Conservation (phyloP, 1,284 basidiomycete species). For the Pseudozyma tsukubaensis region DNA sequence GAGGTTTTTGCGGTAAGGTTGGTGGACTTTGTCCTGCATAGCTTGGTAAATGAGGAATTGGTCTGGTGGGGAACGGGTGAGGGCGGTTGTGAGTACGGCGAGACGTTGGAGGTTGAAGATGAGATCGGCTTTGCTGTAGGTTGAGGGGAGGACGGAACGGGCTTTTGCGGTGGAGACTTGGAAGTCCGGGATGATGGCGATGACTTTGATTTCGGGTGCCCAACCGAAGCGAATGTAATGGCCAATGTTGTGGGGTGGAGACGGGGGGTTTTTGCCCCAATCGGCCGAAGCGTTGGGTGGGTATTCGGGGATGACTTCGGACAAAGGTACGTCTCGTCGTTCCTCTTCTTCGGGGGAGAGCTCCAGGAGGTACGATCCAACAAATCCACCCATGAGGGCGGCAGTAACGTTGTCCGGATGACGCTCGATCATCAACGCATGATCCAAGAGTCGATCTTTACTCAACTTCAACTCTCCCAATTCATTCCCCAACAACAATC, state of each 20-base stretch:
- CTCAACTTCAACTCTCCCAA: conserved; percentile 81
- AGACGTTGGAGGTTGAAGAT: conserved; percentile 96
- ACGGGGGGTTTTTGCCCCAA: conserved; percentile 89
- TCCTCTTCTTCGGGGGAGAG: conserved; percentile 73
- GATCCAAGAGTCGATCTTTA: conserved; percentile 84
- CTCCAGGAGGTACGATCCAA: conserved; percentile 95
- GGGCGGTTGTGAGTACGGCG: conserved; percentile 95
- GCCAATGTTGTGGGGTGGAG: conserved; percentile 89
- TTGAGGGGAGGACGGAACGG: conserved; percentile 83
- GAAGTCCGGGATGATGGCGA: conserved; percentile 95
- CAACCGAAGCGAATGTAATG: conserved; percentile 94
- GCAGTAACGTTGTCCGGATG: conserved; percentile 99
- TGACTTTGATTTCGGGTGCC: conserved; percentile 86
- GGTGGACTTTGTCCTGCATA: conserved; percentile 98
- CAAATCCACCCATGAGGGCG: conserved; percentile 94
- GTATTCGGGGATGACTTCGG: conserved; percentile 96
- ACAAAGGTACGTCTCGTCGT: conserved; percentile 87
- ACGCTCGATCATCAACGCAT: conserved; percentile 98
- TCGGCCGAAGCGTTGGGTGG: conserved; percentile 88
- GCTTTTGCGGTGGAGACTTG: conserved; percentile 97
- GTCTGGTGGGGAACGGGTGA: conserved; percentile 89
- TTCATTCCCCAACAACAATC: conserved; percentile 87
- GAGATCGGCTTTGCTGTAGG: conserved; percentile 89
- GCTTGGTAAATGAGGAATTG: conserved; percentile 96
- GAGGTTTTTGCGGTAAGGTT: conserved; percentile 90